These are phyloP conservation scores for Neoconidiobolus thromboides DNA, from an alignment of 371 early-diverging fungal species.

Conservation along the genomic window DNA sequence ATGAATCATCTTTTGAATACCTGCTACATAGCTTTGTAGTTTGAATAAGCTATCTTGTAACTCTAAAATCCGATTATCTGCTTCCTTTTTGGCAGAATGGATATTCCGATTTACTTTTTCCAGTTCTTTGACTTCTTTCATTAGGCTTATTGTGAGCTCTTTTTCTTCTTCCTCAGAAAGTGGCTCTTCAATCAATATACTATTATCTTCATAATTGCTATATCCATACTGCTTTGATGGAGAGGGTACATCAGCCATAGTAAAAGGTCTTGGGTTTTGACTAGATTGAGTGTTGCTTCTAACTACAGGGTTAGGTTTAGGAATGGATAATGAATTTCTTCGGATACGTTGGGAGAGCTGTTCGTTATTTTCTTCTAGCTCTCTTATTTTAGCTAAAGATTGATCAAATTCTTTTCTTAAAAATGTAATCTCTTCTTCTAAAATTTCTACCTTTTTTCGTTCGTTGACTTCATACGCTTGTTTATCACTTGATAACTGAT, in stretches of 20 bases:
- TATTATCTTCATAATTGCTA: not conserved
- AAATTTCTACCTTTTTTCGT: too few relatives aligned
- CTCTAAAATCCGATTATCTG: not conserved
- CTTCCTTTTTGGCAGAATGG: not conserved
- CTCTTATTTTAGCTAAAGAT: not conserved
- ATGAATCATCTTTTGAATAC: not conserved
- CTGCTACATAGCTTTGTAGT: not conserved
- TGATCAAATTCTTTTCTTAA: not conserved
- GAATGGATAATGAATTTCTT: not conserved
- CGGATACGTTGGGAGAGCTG: not conserved
- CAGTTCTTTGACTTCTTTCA: conserved; percentile 1
- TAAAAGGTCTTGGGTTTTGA: not conserved
- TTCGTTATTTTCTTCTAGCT: not conserved
- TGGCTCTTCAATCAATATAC: not conserved
- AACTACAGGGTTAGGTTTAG: not conserved
- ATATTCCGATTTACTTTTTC: not conserved
- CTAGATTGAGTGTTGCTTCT: not conserved
- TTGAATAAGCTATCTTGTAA: not conserved
- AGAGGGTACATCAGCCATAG: not conserved
- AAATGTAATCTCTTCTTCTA: not conserved
- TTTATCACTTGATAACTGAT: too few relatives aligned
- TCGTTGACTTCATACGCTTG: too few relatives aligned
- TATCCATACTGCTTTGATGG: not conserved
- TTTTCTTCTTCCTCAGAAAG: not conserved
- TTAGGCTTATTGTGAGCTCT: not conserved